Evolutionary conservation across 306 rosid species (phyloP).

Genomic region (Prunus davidiana): DNA sequence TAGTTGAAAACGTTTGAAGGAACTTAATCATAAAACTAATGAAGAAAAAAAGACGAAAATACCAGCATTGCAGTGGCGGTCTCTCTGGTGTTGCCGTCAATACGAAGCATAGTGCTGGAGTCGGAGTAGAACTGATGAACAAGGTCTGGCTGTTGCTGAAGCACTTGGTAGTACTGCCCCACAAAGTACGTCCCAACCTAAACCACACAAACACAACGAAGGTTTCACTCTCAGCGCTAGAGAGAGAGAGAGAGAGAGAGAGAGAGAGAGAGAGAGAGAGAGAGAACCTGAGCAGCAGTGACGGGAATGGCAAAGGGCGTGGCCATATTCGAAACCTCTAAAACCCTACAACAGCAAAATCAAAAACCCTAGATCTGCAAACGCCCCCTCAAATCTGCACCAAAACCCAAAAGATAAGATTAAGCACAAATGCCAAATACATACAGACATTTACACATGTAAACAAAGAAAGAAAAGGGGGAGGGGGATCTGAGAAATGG

Average conservation of each 20-base stretch:
- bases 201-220: constrained; percentile 1
- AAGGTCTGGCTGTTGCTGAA: constrained; percentile 80
- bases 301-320: constrained; percentile 72
- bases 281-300: constrained; percentile 83
- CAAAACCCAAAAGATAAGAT: constrained; percentile 26
- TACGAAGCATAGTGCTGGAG: constrained; percentile 83
- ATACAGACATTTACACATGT: background rate
- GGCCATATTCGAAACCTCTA: constrained; percentile 66
- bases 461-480: background rate
- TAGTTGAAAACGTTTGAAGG: background rate
- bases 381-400: constrained; percentile 36
- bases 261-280: background rate
- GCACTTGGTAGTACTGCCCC: constrained; percentile 92
- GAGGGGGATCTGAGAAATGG: constrained; percentile 29
- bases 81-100: constrained; percentile 67
- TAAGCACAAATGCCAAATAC: constrained; percentile 3
- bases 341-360: constrained; percentile 48
- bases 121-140: constrained; percentile 96
- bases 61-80: constrained; percentile 87
- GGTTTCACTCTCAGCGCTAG: background rate
- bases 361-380: constrained; percentile 49
- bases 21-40: background rate
- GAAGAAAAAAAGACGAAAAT: background rate
- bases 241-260: background rate
- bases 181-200: constrained; percentile 97